These are phyloP conservation scores for Picea abies DNA, from an alignment of 83 land plant species.

Conservation along the genomic window DNA sequence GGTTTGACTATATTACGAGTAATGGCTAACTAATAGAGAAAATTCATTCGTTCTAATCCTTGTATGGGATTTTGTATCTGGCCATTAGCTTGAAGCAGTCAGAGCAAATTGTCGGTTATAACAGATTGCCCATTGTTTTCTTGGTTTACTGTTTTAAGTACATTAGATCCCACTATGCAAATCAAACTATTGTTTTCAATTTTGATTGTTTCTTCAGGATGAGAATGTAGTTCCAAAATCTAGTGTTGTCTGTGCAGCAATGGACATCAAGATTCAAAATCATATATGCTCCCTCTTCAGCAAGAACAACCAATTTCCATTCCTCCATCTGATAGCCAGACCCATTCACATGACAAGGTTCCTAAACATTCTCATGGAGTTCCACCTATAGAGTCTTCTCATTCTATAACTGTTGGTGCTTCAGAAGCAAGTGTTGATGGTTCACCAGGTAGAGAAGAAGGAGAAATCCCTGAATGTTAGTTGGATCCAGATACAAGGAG, in stretches of 20 bases:
- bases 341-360: not conserved
- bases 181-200: not conserved
- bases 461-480: constrained; percentile 99
- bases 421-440: constrained; percentile 54
- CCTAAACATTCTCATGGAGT: not conserved
- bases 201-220: constrained; percentile 9
- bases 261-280: constrained; percentile 3
- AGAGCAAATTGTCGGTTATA: not conserved
- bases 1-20: not conserved
- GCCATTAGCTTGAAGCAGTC: not conserved
- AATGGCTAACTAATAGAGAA: not conserved
- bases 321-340: not conserved
- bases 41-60: not conserved
- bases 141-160: not conserved
- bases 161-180: not conserved
- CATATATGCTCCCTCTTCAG: not conserved
- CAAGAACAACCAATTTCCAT: not conserved
- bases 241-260: not conserved
- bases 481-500: constrained; percentile 92
- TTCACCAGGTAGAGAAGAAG: constrained; percentile 93
- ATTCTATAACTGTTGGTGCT: constrained; percentile 7
- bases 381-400: not conserved
- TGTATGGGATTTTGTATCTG: not conserved
- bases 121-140: not conserved
- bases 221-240: not conserved